Evolutionary conservation across 257 asterid species (phyloP), one percentile per base, ranked within the genome.

Genomic region (Prunella vulgaris): DNA sequence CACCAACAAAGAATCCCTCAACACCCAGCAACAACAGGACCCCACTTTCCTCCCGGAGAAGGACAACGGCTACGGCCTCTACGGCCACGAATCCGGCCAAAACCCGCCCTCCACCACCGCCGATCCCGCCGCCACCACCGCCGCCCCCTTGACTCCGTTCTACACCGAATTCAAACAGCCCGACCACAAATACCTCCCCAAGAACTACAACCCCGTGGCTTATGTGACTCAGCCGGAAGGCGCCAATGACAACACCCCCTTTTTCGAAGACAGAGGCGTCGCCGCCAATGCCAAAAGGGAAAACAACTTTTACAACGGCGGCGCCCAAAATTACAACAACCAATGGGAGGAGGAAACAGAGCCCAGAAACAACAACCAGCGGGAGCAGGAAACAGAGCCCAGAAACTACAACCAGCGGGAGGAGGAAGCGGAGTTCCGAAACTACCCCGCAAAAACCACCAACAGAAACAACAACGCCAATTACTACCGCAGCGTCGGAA

Each of bases 151-250:
- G 59, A 12, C 38, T 21, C 77, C 68, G 5, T 40, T 25, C 70
- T 42, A 21, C 40, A 24, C 38, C 3, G 82, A 67, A 32, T 32
- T 70, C 48, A 63, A 44, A 56, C 76, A 66, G 2, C 77, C 80
- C 33, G 18, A 38, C 25, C 42, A 71, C 73, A 87, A 85, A 17
- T 81, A 88, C 78, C 87, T 88, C 13, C 96, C 97, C 54, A 87
- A 85, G 65, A 91, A 91, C 82, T 91, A 91, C 86, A 91, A 89
- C 82, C 84, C 95, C 0, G 87, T 80, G 22, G 74, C 95, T 30
- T 89, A 88, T 62, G 88, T 87, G 51, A 91, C 93, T 5, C 79
- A 71, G 4, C 83, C 93, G 0, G 92, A 86, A 27, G 80, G 79
- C 78, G 10, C 33, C 5, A 44, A 59, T 33, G 63, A 79, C 27